Conservation (phyloP, 2,329 filamentous ascomycete species). For the Dothistroma septosporum region DNA sequence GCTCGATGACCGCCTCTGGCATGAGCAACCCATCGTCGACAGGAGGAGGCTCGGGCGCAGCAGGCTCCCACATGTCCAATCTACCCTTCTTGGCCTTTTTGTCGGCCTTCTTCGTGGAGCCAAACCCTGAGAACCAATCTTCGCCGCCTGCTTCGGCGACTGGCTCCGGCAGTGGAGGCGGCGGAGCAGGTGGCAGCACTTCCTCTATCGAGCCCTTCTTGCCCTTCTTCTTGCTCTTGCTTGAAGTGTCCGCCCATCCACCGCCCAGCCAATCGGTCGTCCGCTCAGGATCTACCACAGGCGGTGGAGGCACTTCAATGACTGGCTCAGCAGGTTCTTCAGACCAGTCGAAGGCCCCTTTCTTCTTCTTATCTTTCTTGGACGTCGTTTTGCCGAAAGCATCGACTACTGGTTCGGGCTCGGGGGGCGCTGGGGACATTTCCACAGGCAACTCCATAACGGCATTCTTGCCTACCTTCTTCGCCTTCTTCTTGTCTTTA, state of each 20-base stretch:
- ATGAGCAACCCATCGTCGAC: conserved; percentile 23
- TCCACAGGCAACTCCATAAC: conserved; percentile 30
- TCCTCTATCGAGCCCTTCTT: conserved; percentile 27
- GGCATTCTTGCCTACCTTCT: conserved; percentile 47
- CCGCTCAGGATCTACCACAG: conserved; percentile 35
- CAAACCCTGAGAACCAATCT: conserved; percentile 55
- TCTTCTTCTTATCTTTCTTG: conserved; percentile 43
- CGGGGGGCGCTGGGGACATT: conserved; percentile 24
- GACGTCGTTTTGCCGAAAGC: conserved; percentile 22
- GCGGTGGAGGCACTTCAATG: conserved; percentile 25
- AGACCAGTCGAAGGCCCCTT: conserved; percentile 34
- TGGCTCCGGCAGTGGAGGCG: conserved; percentile 24
- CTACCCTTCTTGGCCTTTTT: conserved; percentile 42
- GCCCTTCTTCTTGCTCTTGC: conserved; percentile 30
- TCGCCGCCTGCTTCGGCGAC: conserved; percentile 38
- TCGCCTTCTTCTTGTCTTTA: conserved; percentile 46
- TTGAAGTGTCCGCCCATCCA: conserved; percentile 29
- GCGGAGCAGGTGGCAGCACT: conserved; percentile 19
- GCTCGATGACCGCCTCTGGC: conserved; percentile 50
- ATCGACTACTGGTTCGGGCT: conserved; percentile 19
- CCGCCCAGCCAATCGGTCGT: conserved; percentile 29
- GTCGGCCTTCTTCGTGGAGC: conserved; percentile 43
- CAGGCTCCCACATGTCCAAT: conserved; percentile 13
- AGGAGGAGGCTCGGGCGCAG: conserved; percentile 19
- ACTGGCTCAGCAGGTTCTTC: conserved; percentile 25